Base-by-base conservation (phyloP, 345 rosid genomes). In the Citrus australasica region DNA sequence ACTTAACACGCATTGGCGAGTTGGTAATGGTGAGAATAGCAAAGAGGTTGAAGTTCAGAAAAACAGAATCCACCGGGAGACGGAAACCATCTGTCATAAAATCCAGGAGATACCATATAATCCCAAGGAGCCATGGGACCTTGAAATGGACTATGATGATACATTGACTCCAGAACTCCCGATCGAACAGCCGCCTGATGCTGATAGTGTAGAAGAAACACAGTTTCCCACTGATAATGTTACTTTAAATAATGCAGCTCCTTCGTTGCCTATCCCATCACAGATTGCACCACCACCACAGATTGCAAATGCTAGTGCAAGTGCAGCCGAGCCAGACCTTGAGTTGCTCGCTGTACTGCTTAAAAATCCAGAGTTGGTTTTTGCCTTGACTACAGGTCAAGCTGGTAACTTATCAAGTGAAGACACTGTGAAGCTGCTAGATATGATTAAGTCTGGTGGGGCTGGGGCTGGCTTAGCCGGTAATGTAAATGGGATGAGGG, bases 71-170 rank as follows among this genome's bases (percentile, higher is more conserved):
- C 90, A 89, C 16, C 90, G 99, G 5, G 99, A 94, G 85, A 89
- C 82, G 78, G 98, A 94, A 90, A 92, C 90, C 3, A 37, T 89
- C 67, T 94, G 92, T 77, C 83, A 69, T 51, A 71, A 85, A 25
- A 75, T 77, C 42, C 88, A 83, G 78, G 90, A 86, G 81, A 91
- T 97, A 82, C 98, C 98, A 17, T 83, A 77, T 42, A 92, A 94
- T 68, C 97, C 99, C 42, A 97, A 90, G 88, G 98, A 90, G 76
- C 99, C 99, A 6, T 97, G 99, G 98, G 99, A 94, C 84, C 72
- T 84, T 25, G 98, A 97, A 81, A 93, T 97, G 94, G 98, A 97
- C 82, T 88, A 83, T 81, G 98, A 94, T 78, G 99, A 97, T 85
- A 77, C 94, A 64, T 79, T 94, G 87, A 97, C 99, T 68, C 94